phyloP scores from a whole-genome alignment of 768 basidiomycete genomes.

The Clitopilus passeckerianus region DNA sequence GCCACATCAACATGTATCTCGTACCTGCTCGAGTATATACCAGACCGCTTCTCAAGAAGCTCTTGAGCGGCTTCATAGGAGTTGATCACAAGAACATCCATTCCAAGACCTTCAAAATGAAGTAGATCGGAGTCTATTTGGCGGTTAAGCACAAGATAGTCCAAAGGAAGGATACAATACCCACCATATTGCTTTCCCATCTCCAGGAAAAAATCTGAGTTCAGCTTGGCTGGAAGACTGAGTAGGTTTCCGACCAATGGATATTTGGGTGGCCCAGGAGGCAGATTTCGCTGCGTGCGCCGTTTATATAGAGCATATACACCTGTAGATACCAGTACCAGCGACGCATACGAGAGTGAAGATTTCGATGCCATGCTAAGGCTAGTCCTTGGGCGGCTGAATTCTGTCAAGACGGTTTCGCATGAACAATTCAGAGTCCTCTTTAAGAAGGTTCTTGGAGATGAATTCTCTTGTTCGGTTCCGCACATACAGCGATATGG shows the following conservation, averaged over 20 bases:
- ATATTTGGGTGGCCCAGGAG: neutral
- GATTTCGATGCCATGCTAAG: too few relatives aligned
- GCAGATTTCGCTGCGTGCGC: neutral
- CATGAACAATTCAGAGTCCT: too few relatives aligned
- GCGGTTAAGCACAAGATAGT: neutral
- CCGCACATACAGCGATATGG: too few relatives aligned
- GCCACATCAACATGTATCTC: neutral
- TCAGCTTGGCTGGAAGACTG: neutral
- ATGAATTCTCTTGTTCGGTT: too few relatives aligned
- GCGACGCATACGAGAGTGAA: too few relatives aligned
- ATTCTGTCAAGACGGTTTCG: too few relatives aligned
- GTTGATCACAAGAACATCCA: neutral
- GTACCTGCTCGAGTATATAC: conserved; percentile 12
- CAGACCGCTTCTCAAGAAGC: conserved; percentile 2
- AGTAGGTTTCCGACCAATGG: neutral
- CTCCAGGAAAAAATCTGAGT: neutral
- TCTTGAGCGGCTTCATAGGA: neutral
- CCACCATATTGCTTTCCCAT: neutral
- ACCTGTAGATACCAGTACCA: too few relatives aligned
- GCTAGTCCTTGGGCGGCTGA: too few relatives aligned
- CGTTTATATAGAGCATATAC: too few relatives aligned
- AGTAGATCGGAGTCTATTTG: neutral
- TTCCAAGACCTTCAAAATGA: neutral
- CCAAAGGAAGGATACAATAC: neutral
- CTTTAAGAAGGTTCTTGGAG: too few relatives aligned